phyloP scores from a whole-genome alignment of 2,329 filamentous ascomycete species.

The Botrytis elliptica region DNA sequence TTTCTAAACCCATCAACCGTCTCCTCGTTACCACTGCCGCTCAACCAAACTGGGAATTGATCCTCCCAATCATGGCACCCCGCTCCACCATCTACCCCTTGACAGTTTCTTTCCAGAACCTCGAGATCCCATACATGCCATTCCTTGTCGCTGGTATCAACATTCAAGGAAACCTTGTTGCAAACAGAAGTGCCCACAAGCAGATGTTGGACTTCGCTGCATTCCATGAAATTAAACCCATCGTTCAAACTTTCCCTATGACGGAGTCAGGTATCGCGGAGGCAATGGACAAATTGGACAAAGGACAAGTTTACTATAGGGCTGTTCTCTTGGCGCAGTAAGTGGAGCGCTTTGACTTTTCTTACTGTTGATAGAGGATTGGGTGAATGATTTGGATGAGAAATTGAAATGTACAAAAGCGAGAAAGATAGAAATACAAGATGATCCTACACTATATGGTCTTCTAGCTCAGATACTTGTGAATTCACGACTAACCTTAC shows the following conservation, averaged over 20 bases:
- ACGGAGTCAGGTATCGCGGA: conserved; percentile 51
- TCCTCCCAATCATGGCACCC: conserved; percentile 25
- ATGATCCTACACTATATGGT: neutral
- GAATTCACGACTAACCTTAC: neutral
- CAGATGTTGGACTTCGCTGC: conserved; percentile 59
- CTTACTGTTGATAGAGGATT: neutral
- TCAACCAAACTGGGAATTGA: conserved; percentile 28
- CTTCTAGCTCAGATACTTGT: neutral
- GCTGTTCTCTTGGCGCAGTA: conserved; percentile 40
- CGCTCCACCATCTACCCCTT: conserved; percentile 63
- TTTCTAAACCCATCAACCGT: conserved; percentile 27
- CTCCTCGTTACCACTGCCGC: conserved; percentile 30
- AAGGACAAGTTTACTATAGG: conserved; percentile 52
- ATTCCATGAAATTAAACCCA: conserved; percentile 55
- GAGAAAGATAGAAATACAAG: conserved; percentile 16
- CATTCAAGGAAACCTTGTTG: conserved; percentile 26
- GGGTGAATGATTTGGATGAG: neutral
- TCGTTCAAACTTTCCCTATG: conserved; percentile 55
- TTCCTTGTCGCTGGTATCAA: conserved; percentile 26
- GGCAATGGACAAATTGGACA: conserved; percentile 54
- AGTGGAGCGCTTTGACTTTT: conserved; percentile 11
- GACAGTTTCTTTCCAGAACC: conserved; percentile 50
- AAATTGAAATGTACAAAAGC: conserved; percentile 9
- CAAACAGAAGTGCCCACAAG: conserved; percentile 48
- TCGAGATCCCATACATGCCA: conserved; percentile 31